These are phyloP conservation scores for Dendrobium nobile DNA, from an alignment of 106 monocot species.

Conservation along the genomic window DNA sequence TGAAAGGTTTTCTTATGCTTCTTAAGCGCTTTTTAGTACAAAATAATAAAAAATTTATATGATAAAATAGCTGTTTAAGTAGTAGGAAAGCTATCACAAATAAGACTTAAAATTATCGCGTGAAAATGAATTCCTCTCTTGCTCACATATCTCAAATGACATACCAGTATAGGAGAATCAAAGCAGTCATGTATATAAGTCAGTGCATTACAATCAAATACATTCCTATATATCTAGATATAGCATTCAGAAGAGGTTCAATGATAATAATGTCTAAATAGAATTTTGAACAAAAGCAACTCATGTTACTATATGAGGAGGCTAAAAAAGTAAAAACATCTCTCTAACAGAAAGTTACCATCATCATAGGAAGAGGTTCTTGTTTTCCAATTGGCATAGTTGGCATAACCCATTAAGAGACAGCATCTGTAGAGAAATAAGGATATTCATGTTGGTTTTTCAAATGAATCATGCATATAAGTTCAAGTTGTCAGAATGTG, in stretches of 20 bases:
- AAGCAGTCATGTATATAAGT: not conserved
- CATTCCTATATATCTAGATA: not conserved
- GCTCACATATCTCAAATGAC: too few relatives aligned
- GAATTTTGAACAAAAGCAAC: not conserved
- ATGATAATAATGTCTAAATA: not conserved
- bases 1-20: too few relatives aligned
- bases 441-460: not conserved
- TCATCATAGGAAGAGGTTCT: conserved; percentile 9
- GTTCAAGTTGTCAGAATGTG: too few relatives aligned
- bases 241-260: not conserved
- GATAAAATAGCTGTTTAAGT: too few relatives aligned
- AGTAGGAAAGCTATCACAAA: too few relatives aligned
- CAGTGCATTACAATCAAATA: not conserved
- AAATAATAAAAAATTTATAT: too few relatives aligned
- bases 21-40: too few relatives aligned
- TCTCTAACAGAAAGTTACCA: not conserved
- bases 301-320: not conserved
- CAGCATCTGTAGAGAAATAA: conserved; percentile 6
- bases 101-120: too few relatives aligned
- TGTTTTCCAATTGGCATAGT: conserved; percentile 11
- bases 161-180: not conserved
- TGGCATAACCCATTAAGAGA: conserved; percentile 4
- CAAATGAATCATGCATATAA: not conserved
- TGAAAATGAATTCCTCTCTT: too few relatives aligned
- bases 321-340: not conserved